Evolutionary conservation across 2,329 filamentous ascomycete species (phyloP), one percentile per base, ranked within the genome.

Genomic region (Teratosphaeria viscida): DNA sequence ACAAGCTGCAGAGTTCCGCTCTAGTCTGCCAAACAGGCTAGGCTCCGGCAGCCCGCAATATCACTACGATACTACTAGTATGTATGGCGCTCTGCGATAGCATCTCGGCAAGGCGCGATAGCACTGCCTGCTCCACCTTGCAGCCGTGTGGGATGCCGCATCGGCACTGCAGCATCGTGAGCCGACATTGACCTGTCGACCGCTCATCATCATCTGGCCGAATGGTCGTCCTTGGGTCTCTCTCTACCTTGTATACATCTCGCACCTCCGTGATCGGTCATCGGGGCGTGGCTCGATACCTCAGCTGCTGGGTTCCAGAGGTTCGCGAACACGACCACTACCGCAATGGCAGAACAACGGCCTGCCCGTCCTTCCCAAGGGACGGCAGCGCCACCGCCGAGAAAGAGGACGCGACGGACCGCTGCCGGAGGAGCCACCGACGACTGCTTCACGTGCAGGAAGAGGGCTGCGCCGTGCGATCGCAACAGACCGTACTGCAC

Each of bases 381-480:
- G 26, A 39, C 34, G 19, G 57, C 62, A 19, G 61, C 64, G 49
- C 62, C 64, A 53, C 66, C 69, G 43, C 73, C 68, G 69, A 79
- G 65, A 66, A 81, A 96, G 80, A 85, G 92, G 72, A 87, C 91
- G 78, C 89, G 92, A 82, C 85, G 92, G 77, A 89, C 92, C 23
- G 88, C 90, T 23, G 87, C 90, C 57, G 92, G 89, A 64, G 92
- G 92, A 70, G 92, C 92, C 61, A 85, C 89, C 54, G 91, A 95
- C 74, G 92, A 97, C 76, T 99, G 92, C 82, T 96, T 96, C 74
- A 86, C 91, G 52, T 99, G 92, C 78, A 83, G 86, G 66, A 94
- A 91, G 77, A 85, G 88, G 71, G 86, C 85, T 68, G 81, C 87
- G 64, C 89, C 90, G 75, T 99, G 92, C 78, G 92, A 97, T 76